Evolutionary conservation across 129 eudicot genomes (phyloP).

Genomic region (Dittrichia graveolens): DNA sequence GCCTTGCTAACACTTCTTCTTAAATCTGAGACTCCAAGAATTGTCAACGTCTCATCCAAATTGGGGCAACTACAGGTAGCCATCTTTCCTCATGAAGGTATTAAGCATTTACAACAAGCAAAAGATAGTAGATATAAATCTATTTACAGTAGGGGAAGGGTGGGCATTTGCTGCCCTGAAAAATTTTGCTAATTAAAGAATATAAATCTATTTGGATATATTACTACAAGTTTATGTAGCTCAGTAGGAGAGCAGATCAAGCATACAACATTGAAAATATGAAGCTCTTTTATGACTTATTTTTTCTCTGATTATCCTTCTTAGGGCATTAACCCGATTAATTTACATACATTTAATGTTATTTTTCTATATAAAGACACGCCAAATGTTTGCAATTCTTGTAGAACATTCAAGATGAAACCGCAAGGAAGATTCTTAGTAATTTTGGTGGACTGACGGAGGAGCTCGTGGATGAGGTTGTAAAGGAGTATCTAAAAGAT

Average conservation of each 20-base stretch:
- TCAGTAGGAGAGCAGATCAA: no score
- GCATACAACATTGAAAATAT: no score
- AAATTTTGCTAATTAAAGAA: no score
- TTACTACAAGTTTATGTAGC: no score
- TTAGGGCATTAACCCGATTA: background rate
- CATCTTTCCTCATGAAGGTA: background rate
- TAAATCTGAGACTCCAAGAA: constrained; percentile 31
- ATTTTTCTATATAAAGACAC: background rate
- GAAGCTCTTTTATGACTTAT: no score
- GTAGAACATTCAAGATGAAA: constrained; percentile 34
- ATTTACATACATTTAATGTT: background rate
- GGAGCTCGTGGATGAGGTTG: constrained; percentile 42
- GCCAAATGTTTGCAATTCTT: background rate
- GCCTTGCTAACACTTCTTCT: constrained; percentile 34
- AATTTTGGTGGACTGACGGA: constrained; percentile 41
- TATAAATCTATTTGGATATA: no score
- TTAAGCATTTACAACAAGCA: background rate
- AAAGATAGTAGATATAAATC: background rate
- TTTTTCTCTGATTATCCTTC: no score
- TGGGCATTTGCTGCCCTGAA: no score
- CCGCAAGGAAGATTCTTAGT: constrained; percentile 29
- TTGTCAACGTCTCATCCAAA: constrained; percentile 38
- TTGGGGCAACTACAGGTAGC: constrained; percentile 35
- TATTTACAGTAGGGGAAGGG: no score
- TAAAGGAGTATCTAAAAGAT: constrained; percentile 36